These are phyloP conservation scores for Marchantia polymorpha DNA, from an alignment of 225 moss, liverwort and hornwort species.

Conservation along the genomic window DNA sequence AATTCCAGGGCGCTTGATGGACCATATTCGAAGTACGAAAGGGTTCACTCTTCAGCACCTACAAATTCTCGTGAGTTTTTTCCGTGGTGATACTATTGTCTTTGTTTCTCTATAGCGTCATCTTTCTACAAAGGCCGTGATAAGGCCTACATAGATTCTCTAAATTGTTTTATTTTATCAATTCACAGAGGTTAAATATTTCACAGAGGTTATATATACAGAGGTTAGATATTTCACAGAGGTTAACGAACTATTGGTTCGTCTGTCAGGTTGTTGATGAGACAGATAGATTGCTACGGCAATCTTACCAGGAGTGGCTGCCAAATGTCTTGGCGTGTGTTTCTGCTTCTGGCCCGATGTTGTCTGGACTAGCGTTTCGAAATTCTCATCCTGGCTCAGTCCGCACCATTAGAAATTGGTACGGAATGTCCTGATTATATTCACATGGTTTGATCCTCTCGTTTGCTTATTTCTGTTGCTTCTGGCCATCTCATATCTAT, in stretches of 20 bases:
- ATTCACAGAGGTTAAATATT: no score
- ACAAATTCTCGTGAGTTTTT: constrained; percentile 63
- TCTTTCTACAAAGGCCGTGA: no score
- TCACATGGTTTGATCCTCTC: no score
- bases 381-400: constrained; percentile 40
- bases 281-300: constrained; percentile 86
- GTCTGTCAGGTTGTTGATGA: constrained; percentile 90
- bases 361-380: not conserved
- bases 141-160: no score
- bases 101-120: no score
- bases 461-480: no score
- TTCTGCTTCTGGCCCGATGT: constrained; percentile 15
- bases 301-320: constrained; percentile 97
- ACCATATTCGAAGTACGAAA: constrained; percentile 73
- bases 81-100: no score
- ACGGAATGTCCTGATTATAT: not conserved
- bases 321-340: constrained; percentile 73
- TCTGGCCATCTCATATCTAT: no score
- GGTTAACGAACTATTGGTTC: not conserved
- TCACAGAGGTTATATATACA: no score
- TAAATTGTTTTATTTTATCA: no score
- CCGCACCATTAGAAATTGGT: constrained; percentile 69
- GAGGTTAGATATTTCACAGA: no score
- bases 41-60: constrained; percentile 91
- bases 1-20: constrained; percentile 94